These are phyloP conservation scores for Solanum etuberosum DNA, from an alignment of 257 asterid genomes.

Conservation along the genomic window DNA sequence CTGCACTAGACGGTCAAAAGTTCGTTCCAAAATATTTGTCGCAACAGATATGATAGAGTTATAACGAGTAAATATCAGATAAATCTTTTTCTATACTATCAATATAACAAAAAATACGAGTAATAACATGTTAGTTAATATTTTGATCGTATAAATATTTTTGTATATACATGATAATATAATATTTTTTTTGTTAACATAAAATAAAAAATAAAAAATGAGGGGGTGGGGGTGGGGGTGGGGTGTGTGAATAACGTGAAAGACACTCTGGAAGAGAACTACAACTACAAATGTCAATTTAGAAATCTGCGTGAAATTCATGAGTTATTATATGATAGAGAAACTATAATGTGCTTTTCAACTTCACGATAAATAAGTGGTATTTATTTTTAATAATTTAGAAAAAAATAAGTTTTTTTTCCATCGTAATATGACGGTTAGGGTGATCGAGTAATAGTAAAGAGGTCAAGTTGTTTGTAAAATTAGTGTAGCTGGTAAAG, in stretches of 20 bases:
- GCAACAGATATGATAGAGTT: background rate
- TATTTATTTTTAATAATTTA: background rate
- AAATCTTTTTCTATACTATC: background rate
- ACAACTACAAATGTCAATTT: slow-evolving; percentile 5
- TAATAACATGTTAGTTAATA: background rate
- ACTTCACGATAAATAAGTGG: background rate
- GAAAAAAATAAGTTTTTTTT: background rate
- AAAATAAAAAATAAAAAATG: background rate
- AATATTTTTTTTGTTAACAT: background rate
- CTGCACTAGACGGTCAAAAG: background rate
- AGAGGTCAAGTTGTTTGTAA: background rate
- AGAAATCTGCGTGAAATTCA: slow-evolving; percentile 28
- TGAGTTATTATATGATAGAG: slow-evolving; percentile 3
- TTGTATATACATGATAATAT: background rate
- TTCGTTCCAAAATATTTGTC: background rate
- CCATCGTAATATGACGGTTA: background rate
- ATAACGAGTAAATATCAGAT: background rate
- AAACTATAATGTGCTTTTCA: background rate
- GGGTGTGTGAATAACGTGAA: slow-evolving; percentile 27
- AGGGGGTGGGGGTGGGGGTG: background rate
- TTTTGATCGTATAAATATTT: background rate
- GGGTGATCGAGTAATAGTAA: background rate
- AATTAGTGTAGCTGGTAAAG: background rate
- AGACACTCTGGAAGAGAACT: background rate
- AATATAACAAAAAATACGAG: background rate